Percentiles rank a stretch among this genome's conserved stretches.
These are phyloP conservation scores for Bothriochloa decipiens DNA, from an alignment of 176 grass and related monocot species.

Conservation along the genomic window DNA sequence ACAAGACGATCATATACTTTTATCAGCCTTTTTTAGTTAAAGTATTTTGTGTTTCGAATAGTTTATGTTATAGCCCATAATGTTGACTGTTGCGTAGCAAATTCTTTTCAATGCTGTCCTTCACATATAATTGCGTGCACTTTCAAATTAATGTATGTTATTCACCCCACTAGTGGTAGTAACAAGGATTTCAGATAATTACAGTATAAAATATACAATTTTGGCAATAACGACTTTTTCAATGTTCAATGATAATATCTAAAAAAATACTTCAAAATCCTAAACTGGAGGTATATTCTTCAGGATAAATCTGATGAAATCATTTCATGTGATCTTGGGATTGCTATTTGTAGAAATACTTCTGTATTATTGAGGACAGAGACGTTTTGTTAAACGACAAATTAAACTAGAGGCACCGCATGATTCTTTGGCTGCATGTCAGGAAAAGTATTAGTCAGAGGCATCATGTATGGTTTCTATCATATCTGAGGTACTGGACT, in stretches of 20 bases:
- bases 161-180: background rate
- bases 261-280: background rate
- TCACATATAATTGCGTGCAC: slow-evolving; percentile 40
- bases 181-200: background rate
- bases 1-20: slow-evolving; percentile 42
- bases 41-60: slow-evolving; percentile 34
- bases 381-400: slow-evolving; percentile 1
- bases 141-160: slow-evolving; percentile 7
- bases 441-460: slow-evolving; percentile 42
- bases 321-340: background rate
- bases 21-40: slow-evolving; percentile 44
- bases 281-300: background rate
- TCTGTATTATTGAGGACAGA: no score
- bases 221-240: background rate
- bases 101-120: slow-evolving; percentile 11
- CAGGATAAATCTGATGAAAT: background rate
- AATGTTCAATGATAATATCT: background rate
- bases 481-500: slow-evolving; percentile 30
- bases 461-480: slow-evolving; percentile 51
- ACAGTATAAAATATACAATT: background rate
- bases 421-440: slow-evolving; percentile 50
- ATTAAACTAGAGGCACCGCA: slow-evolving; percentile 20
- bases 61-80: slow-evolving; percentile 48
- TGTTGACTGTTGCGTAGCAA: slow-evolving; percentile 42
- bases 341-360: background rate